Evolutionary conservation across 1,284 basidiomycete genomes (phyloP).

Genomic region (Nidula niveotomentosa): DNA sequence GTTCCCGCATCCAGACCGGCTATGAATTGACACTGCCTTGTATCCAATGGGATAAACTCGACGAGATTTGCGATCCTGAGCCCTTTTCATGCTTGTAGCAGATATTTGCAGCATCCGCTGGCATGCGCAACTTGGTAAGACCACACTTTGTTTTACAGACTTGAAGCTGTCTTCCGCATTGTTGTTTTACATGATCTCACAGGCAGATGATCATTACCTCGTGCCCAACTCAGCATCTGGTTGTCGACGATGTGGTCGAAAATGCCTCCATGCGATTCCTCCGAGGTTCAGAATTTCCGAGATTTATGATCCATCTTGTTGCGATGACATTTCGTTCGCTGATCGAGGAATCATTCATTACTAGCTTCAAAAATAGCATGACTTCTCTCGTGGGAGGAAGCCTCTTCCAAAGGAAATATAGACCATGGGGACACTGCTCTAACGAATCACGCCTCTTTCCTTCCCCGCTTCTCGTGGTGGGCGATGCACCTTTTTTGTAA

Average conservation of each 20-base stretch:
- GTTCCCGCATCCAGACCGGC: no score
- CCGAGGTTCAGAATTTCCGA: slow-evolving; percentile 22
- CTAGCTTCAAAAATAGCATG: not conserved
- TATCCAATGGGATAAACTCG: no score
- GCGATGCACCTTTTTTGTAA: slow-evolving; percentile 11
- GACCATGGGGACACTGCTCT: slow-evolving; percentile 7
- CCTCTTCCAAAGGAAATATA: slow-evolving; percentile 6
- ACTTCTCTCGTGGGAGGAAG: not conserved
- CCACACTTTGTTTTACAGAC: no score
- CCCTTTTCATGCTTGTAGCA: no score
- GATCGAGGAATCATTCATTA: not conserved
- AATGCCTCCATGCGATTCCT: slow-evolving; percentile 10
- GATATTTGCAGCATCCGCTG: no score
- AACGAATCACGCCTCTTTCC: slow-evolving; percentile 6
- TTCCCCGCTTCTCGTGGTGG: slow-evolving; percentile 14
- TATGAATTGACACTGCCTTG: no score
- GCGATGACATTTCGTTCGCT: slow-evolving; percentile 3
- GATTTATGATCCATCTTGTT: slow-evolving; percentile 8
- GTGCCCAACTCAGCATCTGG: not conserved
- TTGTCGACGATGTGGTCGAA: not conserved
- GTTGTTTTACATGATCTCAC: not conserved
- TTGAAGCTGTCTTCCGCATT: no score
- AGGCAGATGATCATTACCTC: not conserved
- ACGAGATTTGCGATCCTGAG: no score
- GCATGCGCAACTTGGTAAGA: no score